Conservation (phyloP, 768 basidiomycete genomes). For the Tubosaeta sp. region DNA sequence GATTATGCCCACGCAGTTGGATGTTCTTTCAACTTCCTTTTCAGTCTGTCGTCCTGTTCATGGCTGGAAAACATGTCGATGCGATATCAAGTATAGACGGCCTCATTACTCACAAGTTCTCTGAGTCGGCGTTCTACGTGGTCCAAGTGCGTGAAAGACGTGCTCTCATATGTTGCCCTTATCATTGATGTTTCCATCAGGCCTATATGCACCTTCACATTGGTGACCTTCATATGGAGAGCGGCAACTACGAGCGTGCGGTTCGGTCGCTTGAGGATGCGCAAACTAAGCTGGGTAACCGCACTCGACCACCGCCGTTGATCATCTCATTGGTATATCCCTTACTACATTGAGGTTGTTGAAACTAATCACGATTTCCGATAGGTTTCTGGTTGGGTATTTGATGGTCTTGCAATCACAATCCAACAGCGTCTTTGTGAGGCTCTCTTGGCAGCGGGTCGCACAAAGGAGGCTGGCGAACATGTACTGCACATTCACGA, state of each 20-base stretch:
- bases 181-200: background rate
- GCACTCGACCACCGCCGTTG: background rate
- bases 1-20: background rate
- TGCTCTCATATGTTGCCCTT: background rate
- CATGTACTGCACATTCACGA: background rate
- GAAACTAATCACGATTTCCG: background rate
- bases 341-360: no score
- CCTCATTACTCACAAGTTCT: background rate
- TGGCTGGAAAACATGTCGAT: background rate
- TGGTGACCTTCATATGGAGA: background rate
- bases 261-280: background rate
- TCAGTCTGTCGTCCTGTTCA: background rate
- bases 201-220: conserved; percentile 7
- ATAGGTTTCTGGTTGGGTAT: conserved; percentile 9
- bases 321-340: background rate
- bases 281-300: background rate
- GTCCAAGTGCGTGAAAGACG: background rate
- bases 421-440: background rate
- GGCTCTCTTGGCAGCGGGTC: background rate
- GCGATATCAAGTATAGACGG: background rate
- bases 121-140: background rate
- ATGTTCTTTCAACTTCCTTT: background rate
- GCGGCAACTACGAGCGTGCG: background rate
- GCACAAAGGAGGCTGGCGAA: background rate
- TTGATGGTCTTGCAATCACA: background rate